A percentile compares a stretch with the other conserved stretches of the same genome.
These are phyloP conservation scores for Rhizopogon vulgaris DNA, from an alignment of 768 basidiomycete species.

Conservation along the genomic window DNA sequence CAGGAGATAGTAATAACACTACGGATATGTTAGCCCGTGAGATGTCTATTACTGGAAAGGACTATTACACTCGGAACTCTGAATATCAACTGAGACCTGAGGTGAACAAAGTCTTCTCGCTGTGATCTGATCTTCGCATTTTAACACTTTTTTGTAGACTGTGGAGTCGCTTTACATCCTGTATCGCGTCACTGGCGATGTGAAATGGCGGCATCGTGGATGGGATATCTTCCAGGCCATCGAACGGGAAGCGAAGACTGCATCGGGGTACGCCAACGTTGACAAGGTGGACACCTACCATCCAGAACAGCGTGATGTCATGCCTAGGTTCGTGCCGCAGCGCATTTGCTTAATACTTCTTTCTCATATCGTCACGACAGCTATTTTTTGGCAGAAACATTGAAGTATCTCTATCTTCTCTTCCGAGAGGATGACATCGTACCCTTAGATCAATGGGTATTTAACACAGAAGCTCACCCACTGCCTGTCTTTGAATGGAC, in stretches of 20 bases:
- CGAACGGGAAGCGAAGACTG: constrained; percentile 50
- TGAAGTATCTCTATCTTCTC: constrained; percentile 71
- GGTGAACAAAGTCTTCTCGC: constrained; percentile 31
- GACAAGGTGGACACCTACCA: constrained; percentile 38
- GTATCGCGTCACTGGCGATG: constrained; percentile 64
- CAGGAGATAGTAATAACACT: constrained; percentile 16
- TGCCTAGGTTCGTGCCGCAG: constrained; percentile 63
- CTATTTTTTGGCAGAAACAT: constrained; percentile 53
- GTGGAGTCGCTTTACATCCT: constrained; percentile 68
- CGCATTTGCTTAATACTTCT: not conserved
- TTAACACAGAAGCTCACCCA: constrained; percentile 74
- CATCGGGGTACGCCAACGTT: constrained; percentile 58
- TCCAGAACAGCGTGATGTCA: constrained; percentile 42
- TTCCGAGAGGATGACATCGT: constrained; percentile 61
- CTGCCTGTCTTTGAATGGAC: constrained; percentile 68
- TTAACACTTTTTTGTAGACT: constrained; percentile 37
- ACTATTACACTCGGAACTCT: constrained; percentile 44
- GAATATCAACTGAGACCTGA: constrained; percentile 66
- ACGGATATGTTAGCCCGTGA: constrained; percentile 13
- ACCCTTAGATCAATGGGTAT: constrained; percentile 50
- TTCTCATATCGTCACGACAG: constrained; percentile 16
- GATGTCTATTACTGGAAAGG: constrained; percentile 30
- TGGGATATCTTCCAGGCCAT: constrained; percentile 69
- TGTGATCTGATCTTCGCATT: not conserved
- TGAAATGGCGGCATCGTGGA: constrained; percentile 63